Conservation (phyloP, 805 yeast species). For the Cyberlindnera mycetangii region DNA sequence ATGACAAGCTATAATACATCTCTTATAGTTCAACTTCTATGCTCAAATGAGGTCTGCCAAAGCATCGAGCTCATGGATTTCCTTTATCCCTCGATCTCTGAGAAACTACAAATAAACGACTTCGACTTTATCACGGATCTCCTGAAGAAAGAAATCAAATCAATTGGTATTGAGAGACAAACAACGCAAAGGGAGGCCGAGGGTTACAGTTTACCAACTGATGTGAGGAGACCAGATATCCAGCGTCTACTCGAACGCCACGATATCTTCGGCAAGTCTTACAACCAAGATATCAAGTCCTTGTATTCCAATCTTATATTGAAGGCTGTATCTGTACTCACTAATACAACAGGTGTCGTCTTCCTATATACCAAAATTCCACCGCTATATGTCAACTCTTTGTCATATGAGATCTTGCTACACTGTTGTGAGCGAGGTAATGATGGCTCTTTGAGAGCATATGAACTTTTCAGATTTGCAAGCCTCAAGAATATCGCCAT, state of each 20-base stretch:
- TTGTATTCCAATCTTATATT: slow-evolving; percentile 16
- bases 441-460: slow-evolving; percentile 11
- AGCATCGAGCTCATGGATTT: slow-evolving; percentile 1
- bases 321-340: slow-evolving; percentile 8
- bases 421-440: slow-evolving; percentile 19
- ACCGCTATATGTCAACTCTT: background rate
- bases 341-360: slow-evolving; percentile 23
- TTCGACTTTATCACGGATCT: slow-evolving; percentile 14
- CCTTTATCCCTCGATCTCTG: background rate
- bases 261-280: background rate
- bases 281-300: background rate
- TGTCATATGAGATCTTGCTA: slow-evolving; percentile 14
- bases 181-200: background rate
- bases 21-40: background rate
- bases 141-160: slow-evolving; percentile 6
- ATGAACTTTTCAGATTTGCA: slow-evolving; percentile 14
- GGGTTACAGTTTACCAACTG: slow-evolving; percentile 2
- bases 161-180: slow-evolving; percentile 10
- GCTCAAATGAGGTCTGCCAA: background rate
- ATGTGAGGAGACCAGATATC: slow-evolving; percentile 23
- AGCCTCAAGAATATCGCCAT: background rate
- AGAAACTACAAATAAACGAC: slow-evolving; percentile 6
- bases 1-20: slow-evolving; percentile 1
- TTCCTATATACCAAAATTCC: slow-evolving; percentile 16
- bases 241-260: background rate